A percentile compares a stretch with the other conserved stretches of the same genome.
These are phyloP conservation scores for Polygonum aviculare DNA, from an alignment of 148 eudicot species.

Conservation along the genomic window DNA sequence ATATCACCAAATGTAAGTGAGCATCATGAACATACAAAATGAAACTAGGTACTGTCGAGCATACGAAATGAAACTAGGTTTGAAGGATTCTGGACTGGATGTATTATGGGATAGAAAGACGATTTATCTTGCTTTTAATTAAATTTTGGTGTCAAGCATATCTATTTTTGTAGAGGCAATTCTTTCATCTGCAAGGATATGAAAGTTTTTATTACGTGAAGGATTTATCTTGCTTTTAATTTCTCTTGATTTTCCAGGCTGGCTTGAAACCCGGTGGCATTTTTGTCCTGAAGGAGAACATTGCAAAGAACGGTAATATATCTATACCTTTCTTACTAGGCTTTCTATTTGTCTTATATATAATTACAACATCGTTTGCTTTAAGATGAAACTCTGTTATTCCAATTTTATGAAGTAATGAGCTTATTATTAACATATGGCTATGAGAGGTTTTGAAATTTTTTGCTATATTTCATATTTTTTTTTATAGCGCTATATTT, in stretches of 20 bases:
- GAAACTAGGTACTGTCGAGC: background rate
- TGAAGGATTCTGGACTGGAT: background rate
- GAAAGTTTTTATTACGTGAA: background rate
- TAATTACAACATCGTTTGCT: background rate
- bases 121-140: background rate
- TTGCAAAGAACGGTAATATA: slow-evolving; percentile 56
- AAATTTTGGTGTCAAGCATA: background rate
- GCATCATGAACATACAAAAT: background rate
- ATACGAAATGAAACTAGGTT: background rate
- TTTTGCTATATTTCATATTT: no score
- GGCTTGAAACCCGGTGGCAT: slow-evolving; percentile 93
- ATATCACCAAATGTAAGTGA: background rate
- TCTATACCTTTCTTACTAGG: background rate
- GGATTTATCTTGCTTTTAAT: background rate
- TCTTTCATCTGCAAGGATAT: background rate
- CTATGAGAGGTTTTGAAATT: no score
- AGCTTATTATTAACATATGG: background rate
- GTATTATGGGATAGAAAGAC: background rate
- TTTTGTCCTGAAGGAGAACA: slow-evolving; percentile 85
- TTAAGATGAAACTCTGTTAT: background rate
- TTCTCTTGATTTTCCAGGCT: slow-evolving; percentile 25
- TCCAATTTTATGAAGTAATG: background rate
- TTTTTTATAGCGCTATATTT: no score
- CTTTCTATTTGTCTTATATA: background rate
- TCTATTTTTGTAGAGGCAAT: background rate